phyloP scores from a whole-genome alignment of 2,329 filamentous ascomycete genomes.

The Aspergillus eucalypticola region DNA sequence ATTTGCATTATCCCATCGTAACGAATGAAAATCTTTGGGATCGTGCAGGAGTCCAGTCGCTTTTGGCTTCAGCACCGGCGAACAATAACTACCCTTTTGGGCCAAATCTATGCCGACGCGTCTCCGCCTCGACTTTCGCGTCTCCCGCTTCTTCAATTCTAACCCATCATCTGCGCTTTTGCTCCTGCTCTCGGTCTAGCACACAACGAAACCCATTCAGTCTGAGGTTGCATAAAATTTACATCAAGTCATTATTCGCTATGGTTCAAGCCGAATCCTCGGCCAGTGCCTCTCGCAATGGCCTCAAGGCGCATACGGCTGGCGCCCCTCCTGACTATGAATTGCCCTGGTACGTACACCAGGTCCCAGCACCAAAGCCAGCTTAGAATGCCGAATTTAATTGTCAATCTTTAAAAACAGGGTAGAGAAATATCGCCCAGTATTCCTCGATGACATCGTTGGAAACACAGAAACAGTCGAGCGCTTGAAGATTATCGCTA shows the following conservation, averaged over 20 bases:
- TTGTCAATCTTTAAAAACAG: constrained; percentile 49
- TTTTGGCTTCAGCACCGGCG: neutral
- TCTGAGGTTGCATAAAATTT: neutral
- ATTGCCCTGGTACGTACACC: constrained; percentile 47
- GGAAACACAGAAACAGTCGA: constrained; percentile 98
- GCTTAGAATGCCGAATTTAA: constrained; percentile 14
- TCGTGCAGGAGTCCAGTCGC: neutral
- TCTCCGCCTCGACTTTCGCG: constrained; percentile 30
- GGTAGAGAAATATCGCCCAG: constrained; percentile 97
- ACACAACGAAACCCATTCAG: neutral
- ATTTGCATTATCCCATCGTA: neutral
- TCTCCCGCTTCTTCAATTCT: constrained; percentile 16
- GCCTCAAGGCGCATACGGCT: constrained; percentile 40
- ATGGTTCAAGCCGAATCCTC: constrained; percentile 53
- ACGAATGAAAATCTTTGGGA: neutral
- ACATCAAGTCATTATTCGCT: constrained; percentile 4
- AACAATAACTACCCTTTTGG: constrained; percentile 9
- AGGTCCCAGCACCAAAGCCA: neutral
- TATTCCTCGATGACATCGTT: constrained; percentile 94
- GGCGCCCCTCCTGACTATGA: constrained; percentile 49
- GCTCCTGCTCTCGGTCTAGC: neutral
- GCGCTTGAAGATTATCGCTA: constrained; percentile 94
- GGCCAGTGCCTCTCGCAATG: constrained; percentile 44
- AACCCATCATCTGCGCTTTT: neutral
- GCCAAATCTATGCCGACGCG: constrained; percentile 27